phyloP scores from a whole-genome alignment of 2,329 filamentous ascomycete species.

The Thielaviopsis euricoi region DNA sequence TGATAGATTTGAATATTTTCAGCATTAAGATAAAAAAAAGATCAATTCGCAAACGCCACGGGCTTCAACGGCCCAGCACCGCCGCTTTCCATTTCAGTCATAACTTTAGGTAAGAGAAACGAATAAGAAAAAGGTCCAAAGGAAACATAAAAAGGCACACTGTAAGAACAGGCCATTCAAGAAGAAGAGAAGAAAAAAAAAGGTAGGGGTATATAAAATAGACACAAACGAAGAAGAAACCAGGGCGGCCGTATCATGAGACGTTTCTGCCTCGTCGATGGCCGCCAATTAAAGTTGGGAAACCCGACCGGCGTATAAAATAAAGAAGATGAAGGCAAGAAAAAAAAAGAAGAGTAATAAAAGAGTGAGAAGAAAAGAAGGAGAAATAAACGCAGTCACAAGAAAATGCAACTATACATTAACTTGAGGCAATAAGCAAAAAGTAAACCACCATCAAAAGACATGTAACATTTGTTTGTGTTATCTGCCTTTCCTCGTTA shows the following conservation, averaged over 20 bases:
- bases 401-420: not conserved
- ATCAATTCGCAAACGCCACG: too few relatives aligned
- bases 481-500: not conserved
- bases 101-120: not conserved
- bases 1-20: too few relatives aligned
- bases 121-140: not conserved
- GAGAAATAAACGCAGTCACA: not conserved
- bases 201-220: not conserved
- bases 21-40: too few relatives aligned
- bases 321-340: not conserved
- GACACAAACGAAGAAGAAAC: too few relatives aligned
- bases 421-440: not conserved
- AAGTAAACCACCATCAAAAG: not conserved
- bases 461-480: not conserved
- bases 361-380: constrained; percentile 1
- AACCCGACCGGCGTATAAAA: not conserved
- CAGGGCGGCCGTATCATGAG: too few relatives aligned
- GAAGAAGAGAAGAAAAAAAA: not conserved
- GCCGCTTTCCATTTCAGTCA: too few relatives aligned
- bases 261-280: too few relatives aligned
- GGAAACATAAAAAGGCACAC: not conserved
- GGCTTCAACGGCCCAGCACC: too few relatives aligned
- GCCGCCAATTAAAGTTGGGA: too few relatives aligned
- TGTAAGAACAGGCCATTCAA: not conserved
- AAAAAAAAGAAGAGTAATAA: not conserved